Evolutionary conservation across 1,139 yeast genomes (phyloP), one percentile per base, ranked within the genome.

Genomic region (Suzukiozyma palmioleophila): DNA sequence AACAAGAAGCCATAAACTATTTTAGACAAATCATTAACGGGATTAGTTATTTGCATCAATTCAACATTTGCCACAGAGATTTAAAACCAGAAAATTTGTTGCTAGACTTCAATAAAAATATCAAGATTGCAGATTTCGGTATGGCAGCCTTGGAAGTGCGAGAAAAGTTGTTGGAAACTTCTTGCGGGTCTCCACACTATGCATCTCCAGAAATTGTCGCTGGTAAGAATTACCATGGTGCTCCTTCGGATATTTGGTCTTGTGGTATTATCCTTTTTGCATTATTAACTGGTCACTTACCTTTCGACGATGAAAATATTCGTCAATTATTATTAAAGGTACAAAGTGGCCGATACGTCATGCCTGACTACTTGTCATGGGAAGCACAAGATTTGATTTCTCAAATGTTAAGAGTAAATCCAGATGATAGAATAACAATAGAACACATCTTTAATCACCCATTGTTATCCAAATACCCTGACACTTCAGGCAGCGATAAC

Each of bases 71-170:
- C 57, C 99, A 92, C 61, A 80, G 99, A 46, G 99, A 92, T 59
- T 73, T 92, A 56, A 92, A 92, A 60, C 98, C 98, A 0, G 99
- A 92, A 59, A 92, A 92, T 62, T 71, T 92, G 50, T 68, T 92
- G 37, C 69, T 92, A 36, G 98, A 94, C 64, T 83, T 84, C 59
- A 77, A 87, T 59, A 79, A 84, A 48, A 89, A 87, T 59, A 89
- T 92, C 61, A 92, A 92, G 60, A 90, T 92, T 51, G 98, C 99
- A 12, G 99, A 92, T 64, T 92, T 92, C 60, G 99, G 99, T 31
- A 94, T 92, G 98, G 98, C 99, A n/a, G 98, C 98, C 2, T 69
- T 92, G 36, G 98, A 92, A 60, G 83, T 95, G 31, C 77, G 79
- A 42, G 95, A 84, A 51, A 78, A 85, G 52, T 66, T 92, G 56